Evolutionary conservation across 2,329 filamentous ascomycete species (phyloP).

Genomic region (Beauveria scarabaeidicola): DNA sequence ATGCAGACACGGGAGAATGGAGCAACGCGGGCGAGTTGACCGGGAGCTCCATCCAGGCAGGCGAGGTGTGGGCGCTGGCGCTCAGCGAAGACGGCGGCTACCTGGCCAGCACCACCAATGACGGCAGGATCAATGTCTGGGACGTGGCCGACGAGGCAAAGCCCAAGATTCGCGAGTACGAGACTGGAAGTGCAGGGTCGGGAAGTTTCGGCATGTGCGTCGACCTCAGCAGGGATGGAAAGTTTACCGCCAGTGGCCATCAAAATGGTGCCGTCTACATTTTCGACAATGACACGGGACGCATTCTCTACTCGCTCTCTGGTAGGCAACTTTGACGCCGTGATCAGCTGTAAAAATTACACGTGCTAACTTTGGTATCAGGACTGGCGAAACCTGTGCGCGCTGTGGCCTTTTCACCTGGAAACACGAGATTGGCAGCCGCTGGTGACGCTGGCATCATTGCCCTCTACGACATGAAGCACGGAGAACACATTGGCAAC

Average conservation of each 20-base stretch:
- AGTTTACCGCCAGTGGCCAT: constrained; percentile 83
- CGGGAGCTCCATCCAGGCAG: constrained; percentile 43
- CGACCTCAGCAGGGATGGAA: constrained; percentile 70
- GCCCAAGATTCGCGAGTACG: constrained; percentile 69
- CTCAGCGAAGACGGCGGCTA: constrained; percentile 77
- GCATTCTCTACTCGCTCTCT: constrained; percentile 76
- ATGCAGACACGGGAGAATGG: constrained; percentile 50
- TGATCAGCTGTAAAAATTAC: neutral
- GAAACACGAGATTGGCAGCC: constrained; percentile 74
- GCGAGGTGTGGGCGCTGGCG: constrained; percentile 79
- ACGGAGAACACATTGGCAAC: constrained; percentile 87
- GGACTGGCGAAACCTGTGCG: constrained; percentile 83
- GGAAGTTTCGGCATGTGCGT: constrained; percentile 87
- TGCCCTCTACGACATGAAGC: constrained; percentile 82
- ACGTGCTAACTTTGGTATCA: constrained; percentile 23
- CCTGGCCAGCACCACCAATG: constrained; percentile 78
- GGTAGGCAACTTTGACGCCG: constrained; percentile 38
- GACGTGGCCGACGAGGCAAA: constrained; percentile 49
- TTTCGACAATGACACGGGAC: constrained; percentile 85
- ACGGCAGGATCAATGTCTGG: constrained; percentile 87
- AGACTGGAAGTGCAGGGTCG: constrained; percentile 61
- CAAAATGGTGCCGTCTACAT: constrained; percentile 88
- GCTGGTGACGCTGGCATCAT: constrained; percentile 85
- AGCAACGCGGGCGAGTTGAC: constrained; percentile 32
- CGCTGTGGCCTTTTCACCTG: constrained; percentile 79